phyloP scores from a whole-genome alignment of 2,329 filamentous ascomycete species.

The Aspergillus quadrilineatus region DNA sequence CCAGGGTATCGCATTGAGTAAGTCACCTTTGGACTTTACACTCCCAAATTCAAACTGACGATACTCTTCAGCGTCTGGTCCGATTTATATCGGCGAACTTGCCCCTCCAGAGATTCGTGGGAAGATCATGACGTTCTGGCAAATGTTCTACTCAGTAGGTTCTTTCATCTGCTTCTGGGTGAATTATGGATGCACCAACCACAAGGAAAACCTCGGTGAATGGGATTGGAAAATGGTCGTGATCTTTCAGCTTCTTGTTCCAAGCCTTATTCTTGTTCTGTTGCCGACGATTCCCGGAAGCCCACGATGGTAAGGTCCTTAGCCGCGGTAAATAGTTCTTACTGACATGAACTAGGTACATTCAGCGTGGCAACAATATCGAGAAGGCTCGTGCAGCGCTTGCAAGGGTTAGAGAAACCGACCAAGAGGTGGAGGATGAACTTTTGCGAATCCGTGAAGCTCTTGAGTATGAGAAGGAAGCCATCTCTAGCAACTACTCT shows the following conservation, averaged over 20 bases:
- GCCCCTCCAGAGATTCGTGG: slow-evolving; percentile 64
- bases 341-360: slow-evolving; percentile 30
- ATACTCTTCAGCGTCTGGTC: slow-evolving; percentile 55
- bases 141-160: slow-evolving; percentile 66
- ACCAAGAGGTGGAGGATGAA: slow-evolving; percentile 67
- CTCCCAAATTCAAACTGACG: too few species aligned
- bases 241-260: slow-evolving; percentile 70
- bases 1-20: slow-evolving; percentile 65
- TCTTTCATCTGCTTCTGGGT: slow-evolving; percentile 67
- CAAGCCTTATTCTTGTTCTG: slow-evolving; percentile 59
- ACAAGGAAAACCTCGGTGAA: slow-evolving; percentile 58
- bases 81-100: slow-evolving; percentile 70
- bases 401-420: slow-evolving; percentile 60
- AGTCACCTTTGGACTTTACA: slow-evolving; percentile 14
- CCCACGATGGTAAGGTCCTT: slow-evolving; percentile 59
- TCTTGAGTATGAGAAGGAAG: slow-evolving; percentile 70
- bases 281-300: slow-evolving; percentile 67
- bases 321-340: slow-evolving; percentile 28
- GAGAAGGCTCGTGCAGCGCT: slow-evolving; percentile 62
- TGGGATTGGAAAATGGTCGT: slow-evolving; percentile 75
- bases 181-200: slow-evolving; percentile 61
- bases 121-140: slow-evolving; percentile 69
- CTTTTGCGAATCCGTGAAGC: slow-evolving; percentile 65
- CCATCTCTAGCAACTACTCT: slow-evolving; percentile 61
- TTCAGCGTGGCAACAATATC: slow-evolving; percentile 60